A percentile compares a stretch with the other conserved stretches of the same genome.
phyloP scores from a whole-genome alignment of 139 green algal species.

The Pleodorina starrii region DNA sequence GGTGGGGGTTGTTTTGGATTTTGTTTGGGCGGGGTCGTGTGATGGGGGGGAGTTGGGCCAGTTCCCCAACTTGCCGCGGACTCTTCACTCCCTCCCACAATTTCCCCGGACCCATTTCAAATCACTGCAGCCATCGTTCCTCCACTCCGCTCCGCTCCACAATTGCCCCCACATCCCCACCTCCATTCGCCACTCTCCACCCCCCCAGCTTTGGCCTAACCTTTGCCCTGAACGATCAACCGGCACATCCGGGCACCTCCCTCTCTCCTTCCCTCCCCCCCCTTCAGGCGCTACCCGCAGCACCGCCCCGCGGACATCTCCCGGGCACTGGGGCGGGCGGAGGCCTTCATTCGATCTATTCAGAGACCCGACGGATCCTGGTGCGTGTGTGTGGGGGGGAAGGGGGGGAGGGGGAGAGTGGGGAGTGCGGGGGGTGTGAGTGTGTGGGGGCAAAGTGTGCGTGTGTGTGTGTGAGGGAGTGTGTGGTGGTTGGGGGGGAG shows the following conservation, averaged over 20 bases:
- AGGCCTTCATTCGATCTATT: conserved; percentile 78
- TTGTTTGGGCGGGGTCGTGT: too few species aligned
- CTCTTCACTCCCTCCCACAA: too few species aligned
- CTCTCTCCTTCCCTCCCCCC: not conserved
- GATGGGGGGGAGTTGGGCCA: too few species aligned
- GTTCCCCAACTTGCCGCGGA: too few species aligned
- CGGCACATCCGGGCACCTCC: not conserved
- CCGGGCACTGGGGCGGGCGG: conserved; percentile 49
- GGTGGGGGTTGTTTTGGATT: too few species aligned
- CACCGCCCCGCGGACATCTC: conserved; percentile 52
- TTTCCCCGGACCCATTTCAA: too few species aligned
- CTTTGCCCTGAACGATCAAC: too few species aligned
- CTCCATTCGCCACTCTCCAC: too few species aligned
- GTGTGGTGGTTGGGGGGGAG: not conserved
- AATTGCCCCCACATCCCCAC: too few species aligned
- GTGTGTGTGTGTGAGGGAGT: not conserved
- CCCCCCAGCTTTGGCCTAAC: too few species aligned
- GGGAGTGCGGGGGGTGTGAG: not conserved
- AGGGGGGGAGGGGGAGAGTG: not conserved
- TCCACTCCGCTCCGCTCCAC: too few species aligned
- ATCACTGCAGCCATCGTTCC: too few species aligned
- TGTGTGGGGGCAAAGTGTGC: not conserved
- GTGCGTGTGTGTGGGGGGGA: conserved; percentile 37
- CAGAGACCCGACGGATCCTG: conserved; percentile 94
- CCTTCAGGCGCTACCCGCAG: conserved; percentile 58